Conservation (phyloP, 1,139 yeast genomes). For the Scheffersomyces quercinus region DNA sequence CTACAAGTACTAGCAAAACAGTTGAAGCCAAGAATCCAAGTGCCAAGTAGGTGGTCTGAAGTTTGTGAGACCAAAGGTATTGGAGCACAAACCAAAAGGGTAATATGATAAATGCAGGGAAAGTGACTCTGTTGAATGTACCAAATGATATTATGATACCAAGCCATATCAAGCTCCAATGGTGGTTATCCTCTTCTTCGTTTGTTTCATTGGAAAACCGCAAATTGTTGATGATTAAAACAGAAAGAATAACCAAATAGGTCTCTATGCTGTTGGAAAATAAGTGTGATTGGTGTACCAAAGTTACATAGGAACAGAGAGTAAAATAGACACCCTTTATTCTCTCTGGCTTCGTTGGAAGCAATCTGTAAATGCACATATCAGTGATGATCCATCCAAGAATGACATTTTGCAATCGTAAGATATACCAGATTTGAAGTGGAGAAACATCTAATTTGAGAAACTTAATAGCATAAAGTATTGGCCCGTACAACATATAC, state of each 20-base stretch:
- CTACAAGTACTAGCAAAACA: constrained; percentile 47
- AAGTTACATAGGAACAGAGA: constrained; percentile 76
- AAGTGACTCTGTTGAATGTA: constrained; percentile 80
- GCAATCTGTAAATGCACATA: constrained; percentile 46
- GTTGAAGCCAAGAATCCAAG: constrained; percentile 38
- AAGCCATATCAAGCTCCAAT: constrained; percentile 28
- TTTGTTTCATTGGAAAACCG: constrained; percentile 27
- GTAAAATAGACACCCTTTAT: constrained; percentile 65
- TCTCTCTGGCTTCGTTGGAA: constrained; percentile 62
- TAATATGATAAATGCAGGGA: constrained; percentile 67
- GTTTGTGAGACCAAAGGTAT: constrained; percentile 32
- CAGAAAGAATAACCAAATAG: constrained; percentile 54
- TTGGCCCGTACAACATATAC: constrained; percentile 69
- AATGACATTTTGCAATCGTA: constrained; percentile 58
- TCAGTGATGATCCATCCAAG: constrained; percentile 63
- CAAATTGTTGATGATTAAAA: constrained; percentile 52
- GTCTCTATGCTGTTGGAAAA: constrained; percentile 90
- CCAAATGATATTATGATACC: constrained; percentile 69
- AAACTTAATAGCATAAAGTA: constrained; percentile 36
- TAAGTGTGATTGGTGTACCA: constrained; percentile 82
- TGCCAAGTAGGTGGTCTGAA: constrained; percentile 19
- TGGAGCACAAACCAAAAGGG: constrained; percentile 52
- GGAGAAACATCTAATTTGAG: constrained; percentile 35
- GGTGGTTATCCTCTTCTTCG: constrained; percentile 6
- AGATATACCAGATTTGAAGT: constrained; percentile 51